Conservation (phyloP, 2,329 filamentous ascomycete genomes). For the Neopestalotiopsis sp. region DNA sequence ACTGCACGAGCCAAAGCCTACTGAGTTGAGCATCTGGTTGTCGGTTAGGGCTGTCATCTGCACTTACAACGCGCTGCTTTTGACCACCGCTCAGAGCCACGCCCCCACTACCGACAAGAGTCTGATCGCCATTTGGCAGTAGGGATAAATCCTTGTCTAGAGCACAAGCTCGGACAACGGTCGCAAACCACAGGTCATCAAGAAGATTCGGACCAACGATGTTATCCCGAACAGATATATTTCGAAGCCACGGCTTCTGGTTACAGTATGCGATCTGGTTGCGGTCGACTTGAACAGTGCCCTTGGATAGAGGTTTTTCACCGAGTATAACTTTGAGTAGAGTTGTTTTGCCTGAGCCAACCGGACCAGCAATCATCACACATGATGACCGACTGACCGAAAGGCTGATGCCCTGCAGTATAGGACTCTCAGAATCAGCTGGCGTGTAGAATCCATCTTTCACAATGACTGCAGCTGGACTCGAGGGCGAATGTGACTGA, state of each 20-base stretch:
- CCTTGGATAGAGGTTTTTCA: slow-evolving; percentile 19
- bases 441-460: not conserved
- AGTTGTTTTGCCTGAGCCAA: slow-evolving; percentile 11
- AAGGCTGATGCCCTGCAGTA: slow-evolving; percentile 5
- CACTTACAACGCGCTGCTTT: slow-evolving; percentile 8
- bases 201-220: slow-evolving; percentile 26
- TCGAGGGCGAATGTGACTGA: too few relatives aligned
- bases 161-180: slow-evolving; percentile 22
- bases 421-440: not conserved
- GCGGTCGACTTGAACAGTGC: slow-evolving; percentile 59
- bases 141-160: not conserved
- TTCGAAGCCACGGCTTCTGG: slow-evolving; percentile 32
- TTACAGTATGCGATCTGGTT: slow-evolving; percentile 50
- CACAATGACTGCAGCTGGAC: too few relatives aligned
- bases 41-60: too few relatives aligned
- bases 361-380: slow-evolving; percentile 4
- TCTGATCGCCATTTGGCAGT: slow-evolving; percentile 7
- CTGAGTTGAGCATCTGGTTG: too few relatives aligned
- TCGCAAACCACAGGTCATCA: slow-evolving; percentile 25
- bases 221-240: slow-evolving; percentile 28
- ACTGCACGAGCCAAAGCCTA: slow-evolving; percentile 43
- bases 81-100: slow-evolving; percentile 13
- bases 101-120: slow-evolving; percentile 9
- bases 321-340: slow-evolving; percentile 22
- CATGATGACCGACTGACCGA: not conserved